Percentiles rank a stretch among this genome's conserved stretches.
Evolutionary conservation across 2,329 filamentous ascomycete genomes (phyloP).

Genomic region (Metarhizium humberi): DNA sequence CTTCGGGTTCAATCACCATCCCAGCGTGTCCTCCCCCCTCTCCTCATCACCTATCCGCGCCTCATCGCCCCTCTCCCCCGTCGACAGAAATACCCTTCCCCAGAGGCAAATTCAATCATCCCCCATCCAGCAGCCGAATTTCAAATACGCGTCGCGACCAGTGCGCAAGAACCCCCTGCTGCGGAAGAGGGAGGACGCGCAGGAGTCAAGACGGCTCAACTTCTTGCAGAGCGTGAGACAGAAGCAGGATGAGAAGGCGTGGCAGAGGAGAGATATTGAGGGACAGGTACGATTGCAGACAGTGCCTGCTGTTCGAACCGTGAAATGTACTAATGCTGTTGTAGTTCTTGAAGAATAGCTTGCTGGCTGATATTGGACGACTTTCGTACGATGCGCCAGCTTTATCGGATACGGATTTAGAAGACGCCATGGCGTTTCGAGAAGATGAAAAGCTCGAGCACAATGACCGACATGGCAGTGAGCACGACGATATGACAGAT

Average conservation of each 20-base stretch:
- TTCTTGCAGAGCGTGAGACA: constrained; percentile 61
- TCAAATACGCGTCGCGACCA: constrained; percentile 44
- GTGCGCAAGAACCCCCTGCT: constrained; percentile 55
- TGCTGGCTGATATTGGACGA: constrained; percentile 22
- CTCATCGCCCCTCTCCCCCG: constrained; percentile 36
- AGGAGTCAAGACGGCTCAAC: constrained; percentile 54
- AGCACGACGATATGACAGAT: constrained; percentile 33
- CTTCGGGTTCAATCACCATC: constrained; percentile 37
- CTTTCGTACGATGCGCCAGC: constrained; percentile 25
- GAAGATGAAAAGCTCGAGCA: constrained; percentile 9
- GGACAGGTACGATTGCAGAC: constrained; percentile 29
- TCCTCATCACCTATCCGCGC: constrained; percentile 50
- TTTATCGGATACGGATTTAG: constrained; percentile 41
- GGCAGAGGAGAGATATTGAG: constrained; percentile 53
- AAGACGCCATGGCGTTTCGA: constrained; percentile 34
- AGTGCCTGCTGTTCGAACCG: background rate
- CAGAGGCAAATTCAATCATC: constrained; percentile 36
- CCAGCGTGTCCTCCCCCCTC: constrained; percentile 43
- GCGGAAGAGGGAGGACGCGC: constrained; percentile 49
- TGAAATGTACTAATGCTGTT: background rate
- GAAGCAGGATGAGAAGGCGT: constrained; percentile 48
- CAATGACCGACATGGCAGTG: background rate
- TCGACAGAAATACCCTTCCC: constrained; percentile 31
- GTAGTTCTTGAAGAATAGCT: constrained; percentile 27
- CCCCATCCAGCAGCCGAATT: constrained; percentile 29